Base-by-base conservation (phyloP, 208 protist genomes). In the Acanthamoeba rhysodes region DNA sequence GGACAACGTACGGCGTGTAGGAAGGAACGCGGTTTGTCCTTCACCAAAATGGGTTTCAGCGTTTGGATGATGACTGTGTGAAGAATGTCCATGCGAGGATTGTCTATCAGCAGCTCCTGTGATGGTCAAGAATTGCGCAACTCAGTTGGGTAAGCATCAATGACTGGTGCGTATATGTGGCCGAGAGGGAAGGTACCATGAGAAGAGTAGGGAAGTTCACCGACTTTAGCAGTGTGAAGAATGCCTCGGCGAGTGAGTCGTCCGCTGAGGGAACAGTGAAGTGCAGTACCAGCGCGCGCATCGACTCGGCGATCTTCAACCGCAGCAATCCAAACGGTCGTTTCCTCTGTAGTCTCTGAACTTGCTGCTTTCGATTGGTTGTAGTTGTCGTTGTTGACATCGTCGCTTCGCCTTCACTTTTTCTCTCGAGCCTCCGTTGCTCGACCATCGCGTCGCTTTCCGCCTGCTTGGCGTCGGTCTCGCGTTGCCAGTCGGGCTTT, bases 61-160 rank as follows among this genome's bases (percentile, higher is more conserved):
- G 80, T 88, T 24, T 88, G 80, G 29, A 88, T 88, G 50, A 88
- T 88, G 7, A 88, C 80, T 22, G 80, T 88, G 80, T 88, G 80
- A 14, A 88, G 80, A 64, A 88, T 88, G 34, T 88, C 80, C 80
- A 88, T 88, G 24, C 20, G 41, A 29, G 80, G 80, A 64, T 88
- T 88, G 12, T 88, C 80, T 9, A 64, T 64, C 12, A 88, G 50
- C 80, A 88, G 50, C 20, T 64, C 80, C 80, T 88, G 24, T 27
- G 2, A 50, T 50, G 29, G 10, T 22, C 8, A 29, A 72, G n/a
- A n/a, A n/a, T 6, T 1, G 0, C 22, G 9, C 4, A 0, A 32
- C 4, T 41, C 37, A 41, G 4, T 41, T 41, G 4, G 37, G 34
- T 34, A 4, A 12, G 20, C 6, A 1, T 48, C 10, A 24, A 24